Percentiles rank a stretch among this genome's conserved stretches.
Conservation (phyloP, 73 alveolate species). For the Tetrahymena thermophila region DNA sequence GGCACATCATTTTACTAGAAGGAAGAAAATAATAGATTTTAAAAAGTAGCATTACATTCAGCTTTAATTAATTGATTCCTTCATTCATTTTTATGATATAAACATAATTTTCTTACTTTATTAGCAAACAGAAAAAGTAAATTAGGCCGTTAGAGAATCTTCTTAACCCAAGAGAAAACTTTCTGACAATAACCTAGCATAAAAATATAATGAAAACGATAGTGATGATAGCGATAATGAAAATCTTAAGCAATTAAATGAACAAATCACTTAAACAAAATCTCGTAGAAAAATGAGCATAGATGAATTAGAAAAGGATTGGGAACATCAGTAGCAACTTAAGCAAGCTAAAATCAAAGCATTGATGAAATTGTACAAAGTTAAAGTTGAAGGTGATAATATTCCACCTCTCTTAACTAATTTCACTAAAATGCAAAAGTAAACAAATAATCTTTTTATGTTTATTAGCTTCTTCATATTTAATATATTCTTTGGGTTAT, state of each 20-base stretch:
- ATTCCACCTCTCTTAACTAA: constrained; percentile 19
- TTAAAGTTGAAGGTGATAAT: constrained; percentile 27
- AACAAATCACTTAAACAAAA: background rate
- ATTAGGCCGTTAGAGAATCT: background rate
- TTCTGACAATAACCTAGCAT: background rate
- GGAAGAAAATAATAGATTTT: background rate
- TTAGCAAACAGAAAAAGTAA: background rate
- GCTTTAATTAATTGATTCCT: no score
- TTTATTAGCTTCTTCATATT: background rate
- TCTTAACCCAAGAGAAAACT: background rate
- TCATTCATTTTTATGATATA: no score
- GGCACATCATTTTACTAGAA: background rate
- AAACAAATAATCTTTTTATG: background rate
- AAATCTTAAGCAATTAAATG: background rate
- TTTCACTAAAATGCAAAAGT: constrained; percentile 22
- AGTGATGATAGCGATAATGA: background rate
- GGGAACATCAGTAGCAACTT: background rate
- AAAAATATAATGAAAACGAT: background rate
- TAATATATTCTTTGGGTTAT: background rate
- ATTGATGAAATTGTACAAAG: background rate
- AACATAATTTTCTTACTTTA: background rate
- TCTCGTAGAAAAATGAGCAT: constrained; percentile 36
- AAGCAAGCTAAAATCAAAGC: background rate
- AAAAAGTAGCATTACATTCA: background rate
- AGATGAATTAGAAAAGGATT: constrained; percentile 19